These are phyloP conservation scores for Leccinum subtestaceum DNA, from an alignment of 768 basidiomycete species.

Conservation along the genomic window DNA sequence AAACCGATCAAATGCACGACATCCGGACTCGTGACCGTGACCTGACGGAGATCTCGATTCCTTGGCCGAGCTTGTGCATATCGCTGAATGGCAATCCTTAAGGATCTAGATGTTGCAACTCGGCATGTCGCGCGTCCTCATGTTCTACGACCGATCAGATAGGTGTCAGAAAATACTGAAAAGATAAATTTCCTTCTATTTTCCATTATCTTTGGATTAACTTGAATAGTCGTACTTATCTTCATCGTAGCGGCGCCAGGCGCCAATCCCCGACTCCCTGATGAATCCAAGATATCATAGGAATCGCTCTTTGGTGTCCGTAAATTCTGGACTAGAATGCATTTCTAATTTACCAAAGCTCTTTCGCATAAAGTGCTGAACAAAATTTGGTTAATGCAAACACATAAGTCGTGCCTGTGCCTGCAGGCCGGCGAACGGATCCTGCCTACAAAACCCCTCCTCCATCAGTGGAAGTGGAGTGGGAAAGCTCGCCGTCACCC, in stretches of 20 bases:
- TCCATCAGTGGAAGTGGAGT: too few relatives aligned
- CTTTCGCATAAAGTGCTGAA: conserved; percentile 9
- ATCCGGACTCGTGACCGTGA: conserved; percentile 68
- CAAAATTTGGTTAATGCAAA: too few relatives aligned
- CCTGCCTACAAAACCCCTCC: too few relatives aligned
- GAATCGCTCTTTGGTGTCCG: too few relatives aligned
- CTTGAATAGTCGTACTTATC: conserved; percentile 76
- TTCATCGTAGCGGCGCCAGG: conserved; percentile 35
- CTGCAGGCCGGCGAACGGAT: too few relatives aligned
- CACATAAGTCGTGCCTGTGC: too few relatives aligned
- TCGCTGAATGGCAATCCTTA: conserved; percentile 69
- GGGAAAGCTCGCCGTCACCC: conserved; percentile 67
- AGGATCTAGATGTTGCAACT: conserved; percentile 80
- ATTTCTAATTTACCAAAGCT: too few relatives aligned
- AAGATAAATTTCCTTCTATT: conserved; percentile 92
- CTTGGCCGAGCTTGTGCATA: conserved; percentile 81
- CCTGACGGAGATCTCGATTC: conserved; percentile 68
- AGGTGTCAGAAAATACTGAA: conserved; percentile 96
- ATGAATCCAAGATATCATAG: too few relatives aligned
- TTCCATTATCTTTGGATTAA: conserved; percentile 61
- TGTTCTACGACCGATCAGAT: conserved; percentile 3
- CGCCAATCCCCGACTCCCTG: too few relatives aligned
- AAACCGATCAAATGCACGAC: conserved; percentile 38
- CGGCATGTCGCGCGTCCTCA: conserved; percentile 45
- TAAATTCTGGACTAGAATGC: too few relatives aligned